phyloP scores from a whole-genome alignment of 192 early-diverging fungal species.

The Entomortierella chlamydospora region DNA sequence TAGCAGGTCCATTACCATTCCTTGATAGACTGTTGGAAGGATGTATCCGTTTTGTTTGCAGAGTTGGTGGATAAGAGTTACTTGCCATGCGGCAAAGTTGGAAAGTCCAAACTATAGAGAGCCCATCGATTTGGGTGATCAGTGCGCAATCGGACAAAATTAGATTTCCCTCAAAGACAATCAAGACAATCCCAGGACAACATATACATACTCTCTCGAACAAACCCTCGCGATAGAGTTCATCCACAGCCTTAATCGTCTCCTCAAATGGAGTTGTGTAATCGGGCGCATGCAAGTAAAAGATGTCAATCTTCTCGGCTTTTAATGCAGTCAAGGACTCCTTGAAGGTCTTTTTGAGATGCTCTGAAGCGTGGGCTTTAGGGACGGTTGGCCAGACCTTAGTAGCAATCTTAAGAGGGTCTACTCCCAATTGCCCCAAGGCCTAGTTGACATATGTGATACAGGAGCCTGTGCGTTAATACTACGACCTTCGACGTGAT shows the following conservation, averaged over 20 bases:
- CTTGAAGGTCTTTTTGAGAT: slow-evolving; percentile 28
- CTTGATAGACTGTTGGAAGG: slow-evolving; percentile 53
- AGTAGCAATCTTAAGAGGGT: slow-evolving; percentile 61
- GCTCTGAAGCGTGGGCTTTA: slow-evolving; percentile 43
- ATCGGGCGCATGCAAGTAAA: slow-evolving; percentile 74
- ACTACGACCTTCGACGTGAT: not conserved
- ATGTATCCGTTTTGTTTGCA: slow-evolving; percentile 53
- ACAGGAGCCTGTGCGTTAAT: not conserved
- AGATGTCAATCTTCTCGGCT: slow-evolving; percentile 63
- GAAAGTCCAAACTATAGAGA: slow-evolving; percentile 45
- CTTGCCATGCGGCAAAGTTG: slow-evolving; percentile 51
- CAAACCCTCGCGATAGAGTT: slow-evolving; percentile 62
- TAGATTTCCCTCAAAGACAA: not conserved
- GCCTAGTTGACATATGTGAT: slow-evolving; percentile 1
- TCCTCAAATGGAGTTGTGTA: slow-evolving; percentile 62
- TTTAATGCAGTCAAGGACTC: slow-evolving; percentile 62
- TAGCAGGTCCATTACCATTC: slow-evolving; percentile 18
- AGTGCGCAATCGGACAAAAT: not conserved
- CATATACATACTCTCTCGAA: slow-evolving; percentile 52
- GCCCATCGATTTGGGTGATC: not conserved
- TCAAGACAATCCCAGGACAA: not conserved
- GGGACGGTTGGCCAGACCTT: slow-evolving; percentile 35
- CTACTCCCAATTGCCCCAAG: slow-evolving; percentile 12
- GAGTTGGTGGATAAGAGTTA: slow-evolving; percentile 30
- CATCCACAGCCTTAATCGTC: slow-evolving; percentile 66